Base-by-base conservation (phyloP, 2,329 filamentous ascomycete species). In the Pseudogymnoascus sp. region DNA sequence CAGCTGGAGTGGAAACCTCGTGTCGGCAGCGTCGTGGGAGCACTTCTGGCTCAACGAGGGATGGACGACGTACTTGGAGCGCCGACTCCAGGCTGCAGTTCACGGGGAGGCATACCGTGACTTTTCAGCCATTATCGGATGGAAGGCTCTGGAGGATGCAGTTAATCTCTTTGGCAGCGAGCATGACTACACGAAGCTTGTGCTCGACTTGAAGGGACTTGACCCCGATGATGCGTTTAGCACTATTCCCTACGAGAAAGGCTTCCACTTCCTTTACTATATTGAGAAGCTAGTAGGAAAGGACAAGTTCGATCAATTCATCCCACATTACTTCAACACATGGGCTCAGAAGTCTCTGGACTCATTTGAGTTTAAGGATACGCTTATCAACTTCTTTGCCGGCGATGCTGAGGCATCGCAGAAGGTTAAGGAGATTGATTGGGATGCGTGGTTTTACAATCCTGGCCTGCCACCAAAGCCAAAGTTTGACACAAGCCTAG, bases 141-240 rank as follows among this genome's bases (percentile, higher is more conserved):
- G 93, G 93, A 94, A 96, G 72, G 84, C 87, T 1, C 13, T 63
- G 83, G 84, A 88, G 75, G 92, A 96, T 69, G 84, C 90, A 5
- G 85, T 97, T 36, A 80, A 87, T 35, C 81, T 86, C 39, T 94
- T 87, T 69, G 93, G 93, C 39, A 79, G 84, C 59, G 88, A 95
- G 66, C 92, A 96, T 71, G 57, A 39, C 13, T 97, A 94, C 77
- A 99, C 94, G 6, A 95, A 95, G 74, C 82, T 99, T 60, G 85
- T 96, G 66, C 83, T 92, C 63, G 86, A 90, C 72, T 86, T 97
- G 65, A 89, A 93, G 71, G 91, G 90, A 62, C 87, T 94, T 67
- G 93, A 97, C 69, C 94, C 94, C 0, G 94, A 97, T 73, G 94
- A 99, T 74, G 90, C 93, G 1, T 99, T 97, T 77, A 95, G 89